phyloP scores from a whole-genome alignment of 495 filamentous ascomycete species.

The Aspergillus cristatus region DNA sequence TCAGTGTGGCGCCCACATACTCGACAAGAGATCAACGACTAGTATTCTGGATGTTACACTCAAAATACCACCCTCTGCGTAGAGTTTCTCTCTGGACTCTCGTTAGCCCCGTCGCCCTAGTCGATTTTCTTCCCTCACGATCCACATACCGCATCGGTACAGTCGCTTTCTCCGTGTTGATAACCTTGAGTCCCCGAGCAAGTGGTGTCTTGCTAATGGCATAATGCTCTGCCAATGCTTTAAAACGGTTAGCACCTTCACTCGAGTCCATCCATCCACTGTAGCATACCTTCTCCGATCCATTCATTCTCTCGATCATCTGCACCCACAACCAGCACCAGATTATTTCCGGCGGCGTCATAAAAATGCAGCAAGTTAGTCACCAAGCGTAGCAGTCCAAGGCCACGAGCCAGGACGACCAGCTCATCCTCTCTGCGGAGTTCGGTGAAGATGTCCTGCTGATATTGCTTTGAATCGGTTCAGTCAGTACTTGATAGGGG shows the following conservation, averaged over 20 bases:
- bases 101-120: conserved; percentile 15
- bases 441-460: conserved; percentile 88
- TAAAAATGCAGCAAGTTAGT: conserved; percentile 94
- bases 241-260: conserved; percentile 6
- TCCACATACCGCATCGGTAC: conserved; percentile 54
- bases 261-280: neutral
- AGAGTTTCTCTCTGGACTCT: conserved; percentile 67
- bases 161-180: conserved; percentile 89
- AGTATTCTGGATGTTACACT: conserved; percentile 95
- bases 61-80: conserved; percentile 80
- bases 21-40: conserved; percentile 82
- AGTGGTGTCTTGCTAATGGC: conserved; percentile 68
- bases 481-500: conserved; percentile 6
- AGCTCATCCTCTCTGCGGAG: conserved; percentile 87
- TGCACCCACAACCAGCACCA: conserved; percentile 83
- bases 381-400: conserved; percentile 81
- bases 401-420: conserved; percentile 79
- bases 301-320: conserved; percentile 89
- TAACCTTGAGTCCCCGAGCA: conserved; percentile 76
- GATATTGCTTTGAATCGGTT: conserved; percentile 51
- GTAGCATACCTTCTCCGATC: conserved; percentile 63
- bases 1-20: conserved; percentile 22
- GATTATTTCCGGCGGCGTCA: conserved; percentile 89
- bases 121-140: neutral
- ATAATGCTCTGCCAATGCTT: conserved; percentile 85